Percentiles rank a stretch among this genome's conserved stretches.
These are phyloP conservation scores for Candolleomyces aberdarensis DNA, from an alignment of 768 basidiomycete species.

Conservation along the genomic window DNA sequence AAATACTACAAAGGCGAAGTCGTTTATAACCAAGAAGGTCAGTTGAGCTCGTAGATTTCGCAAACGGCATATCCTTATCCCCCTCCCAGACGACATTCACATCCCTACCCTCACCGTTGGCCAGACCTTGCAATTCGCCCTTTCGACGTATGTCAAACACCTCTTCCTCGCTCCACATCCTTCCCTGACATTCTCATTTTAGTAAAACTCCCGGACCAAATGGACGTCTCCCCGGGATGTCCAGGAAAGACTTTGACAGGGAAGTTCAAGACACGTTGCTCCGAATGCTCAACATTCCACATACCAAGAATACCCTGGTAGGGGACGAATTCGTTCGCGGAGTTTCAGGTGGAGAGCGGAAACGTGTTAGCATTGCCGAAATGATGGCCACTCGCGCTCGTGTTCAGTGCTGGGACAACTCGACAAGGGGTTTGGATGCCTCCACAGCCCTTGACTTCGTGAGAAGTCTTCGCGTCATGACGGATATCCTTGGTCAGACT, in stretches of 20 bases:
- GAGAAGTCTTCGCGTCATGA: slow-evolving; percentile 75
- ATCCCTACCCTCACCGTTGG: slow-evolving; percentile 79
- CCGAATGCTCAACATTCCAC: slow-evolving; percentile 79
- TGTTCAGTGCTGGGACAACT: slow-evolving; percentile 83
- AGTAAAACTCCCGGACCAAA: slow-evolving; percentile 71
- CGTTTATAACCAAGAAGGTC: slow-evolving; percentile 75
- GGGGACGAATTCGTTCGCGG: slow-evolving; percentile 87
- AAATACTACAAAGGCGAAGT: slow-evolving; percentile 78
- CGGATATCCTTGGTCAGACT: slow-evolving; percentile 77
- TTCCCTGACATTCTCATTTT: slow-evolving; percentile 3
- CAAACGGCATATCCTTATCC: neutral
- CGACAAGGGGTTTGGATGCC: slow-evolving; percentile 78
- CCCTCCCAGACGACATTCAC: slow-evolving; percentile 67
- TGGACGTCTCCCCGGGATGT: slow-evolving; percentile 66
- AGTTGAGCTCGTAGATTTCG: neutral
- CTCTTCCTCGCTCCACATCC: neutral
- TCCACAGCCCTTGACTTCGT: slow-evolving; percentile 88
- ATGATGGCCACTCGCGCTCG: slow-evolving; percentile 82
- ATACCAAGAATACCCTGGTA: slow-evolving; percentile 76
- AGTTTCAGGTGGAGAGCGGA: slow-evolving; percentile 77
- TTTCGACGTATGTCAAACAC: slow-evolving; percentile 45
- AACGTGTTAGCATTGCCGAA: slow-evolving; percentile 80
- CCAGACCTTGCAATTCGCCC: slow-evolving; percentile 70
- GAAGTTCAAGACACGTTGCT: slow-evolving; percentile 62
- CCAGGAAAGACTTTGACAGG: slow-evolving; percentile 53